Conservation (phyloP, 2,329 filamentous ascomycete genomes). For the Podosphaera aphanis region DNA sequence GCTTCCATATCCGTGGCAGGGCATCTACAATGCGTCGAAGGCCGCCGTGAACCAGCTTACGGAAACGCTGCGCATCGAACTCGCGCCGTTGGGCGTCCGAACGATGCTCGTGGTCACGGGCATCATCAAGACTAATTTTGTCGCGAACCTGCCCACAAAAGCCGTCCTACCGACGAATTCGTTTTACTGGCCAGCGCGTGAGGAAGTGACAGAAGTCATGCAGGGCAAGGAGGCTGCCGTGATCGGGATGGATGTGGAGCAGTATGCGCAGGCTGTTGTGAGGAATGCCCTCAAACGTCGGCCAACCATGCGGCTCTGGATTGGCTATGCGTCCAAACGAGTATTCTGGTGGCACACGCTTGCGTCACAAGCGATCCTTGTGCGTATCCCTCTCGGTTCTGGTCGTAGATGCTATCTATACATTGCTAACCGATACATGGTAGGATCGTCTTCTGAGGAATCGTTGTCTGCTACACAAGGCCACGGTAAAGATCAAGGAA, state of each 20-base stretch:
- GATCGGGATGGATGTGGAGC: neutral
- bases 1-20: slow-evolving; percentile 44
- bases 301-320: neutral
- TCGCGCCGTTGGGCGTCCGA: slow-evolving; percentile 11
- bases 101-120: slow-evolving; percentile 12
- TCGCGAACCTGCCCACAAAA: neutral
- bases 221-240: neutral
- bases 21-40: slow-evolving; percentile 64
- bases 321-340: neutral
- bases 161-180: neutral
- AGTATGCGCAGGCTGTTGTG: neutral
- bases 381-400: neutral
- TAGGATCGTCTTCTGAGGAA: neutral
- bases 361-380: neutral
- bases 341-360: neutral
- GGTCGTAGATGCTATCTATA: no score
- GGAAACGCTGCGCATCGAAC: slow-evolving; percentile 11
- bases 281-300: neutral
- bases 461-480: neutral
- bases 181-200: neutral
- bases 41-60: slow-evolving; percentile 28
- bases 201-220: neutral
- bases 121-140: neutral
- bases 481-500: neutral
- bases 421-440: neutral